phyloP scores from a whole-genome alignment of 2,329 filamentous ascomycete species.

The Didymella lethalis region DNA sequence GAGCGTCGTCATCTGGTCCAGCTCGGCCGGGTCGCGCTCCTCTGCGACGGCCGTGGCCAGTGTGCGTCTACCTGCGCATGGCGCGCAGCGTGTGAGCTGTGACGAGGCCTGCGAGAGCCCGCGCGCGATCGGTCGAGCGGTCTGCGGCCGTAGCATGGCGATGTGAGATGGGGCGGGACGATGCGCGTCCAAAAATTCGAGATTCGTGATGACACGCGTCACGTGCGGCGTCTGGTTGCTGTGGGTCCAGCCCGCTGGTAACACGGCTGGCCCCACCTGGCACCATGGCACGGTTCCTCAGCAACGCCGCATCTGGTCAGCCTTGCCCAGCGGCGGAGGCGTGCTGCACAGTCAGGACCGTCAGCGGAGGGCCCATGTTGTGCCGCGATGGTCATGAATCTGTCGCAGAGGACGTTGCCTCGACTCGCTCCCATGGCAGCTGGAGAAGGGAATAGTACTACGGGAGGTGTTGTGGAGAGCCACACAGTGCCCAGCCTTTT shows the following conservation, averaged over 20 bases:
- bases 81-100: slow-evolving; percentile 14
- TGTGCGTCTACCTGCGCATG: slow-evolving; percentile 12
- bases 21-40: slow-evolving; percentile 77
- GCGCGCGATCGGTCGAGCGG: slow-evolving; percentile 41
- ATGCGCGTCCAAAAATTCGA: slow-evolving; percentile 11
- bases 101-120: slow-evolving; percentile 33
- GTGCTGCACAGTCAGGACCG: background rate
- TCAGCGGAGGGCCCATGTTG: background rate
- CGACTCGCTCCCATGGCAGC: background rate
- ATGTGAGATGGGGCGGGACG: slow-evolving; percentile 7
- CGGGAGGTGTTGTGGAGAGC: background rate
- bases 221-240: slow-evolving; percentile 7
- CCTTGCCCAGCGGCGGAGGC: background rate
- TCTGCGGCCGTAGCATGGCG: slow-evolving; percentile 45
- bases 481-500: background rate
- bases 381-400: background rate
- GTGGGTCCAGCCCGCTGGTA: slow-evolving; percentile 1
- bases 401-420: slow-evolving; percentile 1
- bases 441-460: background rate
- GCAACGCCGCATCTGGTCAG: slow-evolving; percentile 6
- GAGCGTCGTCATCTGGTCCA: slow-evolving; percentile 87
- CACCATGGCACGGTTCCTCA: background rate
- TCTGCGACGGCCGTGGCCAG: slow-evolving; percentile 14
- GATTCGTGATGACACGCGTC: slow-evolving; percentile 25
- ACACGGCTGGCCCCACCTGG: slow-evolving; percentile 4